Conservation (phyloP, 2,329 filamentous ascomycete species). For the Chaetothyriales sp. region DNA sequence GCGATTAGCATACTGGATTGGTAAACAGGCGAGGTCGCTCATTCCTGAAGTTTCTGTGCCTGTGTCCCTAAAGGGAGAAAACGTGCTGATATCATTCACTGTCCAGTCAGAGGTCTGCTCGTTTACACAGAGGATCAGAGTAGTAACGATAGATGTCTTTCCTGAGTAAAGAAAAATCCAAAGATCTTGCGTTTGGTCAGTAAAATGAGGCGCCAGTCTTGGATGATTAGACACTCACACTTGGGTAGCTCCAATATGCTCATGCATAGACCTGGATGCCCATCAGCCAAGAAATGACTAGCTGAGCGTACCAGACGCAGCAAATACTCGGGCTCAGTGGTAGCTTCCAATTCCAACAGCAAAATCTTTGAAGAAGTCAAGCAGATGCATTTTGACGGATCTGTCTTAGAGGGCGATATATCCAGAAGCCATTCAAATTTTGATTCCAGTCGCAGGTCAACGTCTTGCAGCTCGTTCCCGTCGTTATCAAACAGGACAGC, state of each 20-base stretch:
- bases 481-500: conserved; percentile 24
- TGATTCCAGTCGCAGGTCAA: conserved; percentile 24
- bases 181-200: conserved; percentile 19
- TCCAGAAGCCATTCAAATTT: conserved; percentile 35
- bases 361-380: conserved; percentile 33
- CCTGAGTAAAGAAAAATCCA: conserved; percentile 28
- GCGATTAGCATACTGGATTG: background rate
- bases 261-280: conserved; percentile 37
- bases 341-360: conserved; percentile 15
- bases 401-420: conserved; percentile 36
- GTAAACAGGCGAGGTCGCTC: background rate
- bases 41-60: conserved; percentile 1
- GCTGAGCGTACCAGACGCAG: conserved; percentile 31
- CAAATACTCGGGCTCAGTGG: conserved; percentile 13
- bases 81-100: conserved; percentile 3
- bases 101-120: background rate
- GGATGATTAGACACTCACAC: conserved; percentile 19
- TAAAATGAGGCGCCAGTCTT: background rate
- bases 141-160: conserved; percentile 19
- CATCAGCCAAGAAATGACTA: conserved; percentile 38
- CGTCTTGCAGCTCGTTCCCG: conserved; percentile 16
- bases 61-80: conserved; percentile 7
- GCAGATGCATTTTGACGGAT: conserved; percentile 28
- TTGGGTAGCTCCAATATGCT: conserved; percentile 20
- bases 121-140: conserved; percentile 21